phyloP scores from a whole-genome alignment of 805 yeast genomes.

The Cyberlindnera misumaiensis region DNA sequence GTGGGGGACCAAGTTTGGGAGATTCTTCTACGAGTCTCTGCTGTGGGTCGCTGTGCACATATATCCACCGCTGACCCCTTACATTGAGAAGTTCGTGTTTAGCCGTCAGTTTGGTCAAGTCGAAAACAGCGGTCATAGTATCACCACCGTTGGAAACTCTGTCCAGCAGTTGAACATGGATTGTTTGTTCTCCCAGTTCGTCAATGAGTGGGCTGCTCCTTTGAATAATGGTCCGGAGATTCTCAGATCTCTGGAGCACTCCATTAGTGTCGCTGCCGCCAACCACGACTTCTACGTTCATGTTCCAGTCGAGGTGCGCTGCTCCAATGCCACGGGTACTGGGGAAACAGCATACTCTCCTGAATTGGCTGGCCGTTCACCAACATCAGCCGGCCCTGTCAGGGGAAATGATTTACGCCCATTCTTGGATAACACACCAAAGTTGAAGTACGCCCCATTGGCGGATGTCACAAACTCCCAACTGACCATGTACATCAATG shows the following conservation, averaged over 20 bases:
- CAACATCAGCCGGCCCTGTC: conserved; percentile 65
- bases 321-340: conserved; percentile 68
- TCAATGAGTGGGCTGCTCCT: conserved; percentile 97
- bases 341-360: conserved; percentile 26
- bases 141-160: conserved; percentile 66
- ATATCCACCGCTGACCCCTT: conserved; percentile 73
- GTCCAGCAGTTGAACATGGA: conserved; percentile 92
- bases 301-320: conserved; percentile 92
- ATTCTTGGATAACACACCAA: conserved; percentile 73
- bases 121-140: conserved; percentile 56
- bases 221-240: conserved; percentile 69
- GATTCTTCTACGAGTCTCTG: conserved; percentile 72
- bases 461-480: conserved; percentile 55
- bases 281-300: conserved; percentile 73
- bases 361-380: conserved; percentile 46
- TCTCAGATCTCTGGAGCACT: conserved; percentile 53
- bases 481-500: conserved; percentile 80
- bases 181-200: conserved; percentile 89
- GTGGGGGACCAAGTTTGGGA: conserved; percentile 78
- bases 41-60: conserved; percentile 74
- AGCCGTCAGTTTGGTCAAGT: conserved; percentile 74
- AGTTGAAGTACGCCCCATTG: conserved; percentile 45
- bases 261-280: conserved; percentile 53
- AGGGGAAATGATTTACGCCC: conserved; percentile 83
- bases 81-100: conserved; percentile 79